Percentiles rank a stretch among this genome's conserved stretches.
phyloP scores from a whole-genome alignment of 2,329 filamentous ascomycete species.

The Parastagonospora nodorum region DNA sequence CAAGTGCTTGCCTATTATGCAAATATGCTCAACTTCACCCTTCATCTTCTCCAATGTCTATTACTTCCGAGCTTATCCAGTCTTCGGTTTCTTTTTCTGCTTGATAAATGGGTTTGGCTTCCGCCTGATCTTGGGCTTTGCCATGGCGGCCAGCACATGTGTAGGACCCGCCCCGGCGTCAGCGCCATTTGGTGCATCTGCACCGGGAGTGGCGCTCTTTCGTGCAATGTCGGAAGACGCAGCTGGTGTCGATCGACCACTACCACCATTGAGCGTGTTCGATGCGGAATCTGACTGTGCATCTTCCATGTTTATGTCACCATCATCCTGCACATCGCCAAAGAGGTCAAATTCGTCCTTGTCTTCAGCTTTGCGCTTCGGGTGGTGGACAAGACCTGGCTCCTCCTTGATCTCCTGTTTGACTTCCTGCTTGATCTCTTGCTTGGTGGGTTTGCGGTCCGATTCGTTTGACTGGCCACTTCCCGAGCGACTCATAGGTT shows the following conservation, averaged over 20 bases:
- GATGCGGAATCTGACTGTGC: slow-evolving; percentile 28
- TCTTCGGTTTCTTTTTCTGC: slow-evolving; percentile 35
- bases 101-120: slow-evolving; percentile 37
- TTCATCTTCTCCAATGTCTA: not conserved
- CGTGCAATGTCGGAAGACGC: slow-evolving; percentile 14
- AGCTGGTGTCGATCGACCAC: slow-evolving; percentile 36
- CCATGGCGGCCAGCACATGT: slow-evolving; percentile 28
- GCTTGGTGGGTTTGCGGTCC: slow-evolving; percentile 13
- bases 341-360: slow-evolving; percentile 67
- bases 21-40: not conserved
- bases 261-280: slow-evolving; percentile 25
- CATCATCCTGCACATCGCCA: slow-evolving; percentile 49
- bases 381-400: slow-evolving; percentile 76
- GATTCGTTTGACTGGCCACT: slow-evolving; percentile 25
- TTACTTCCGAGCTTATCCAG: slow-evolving; percentile 14
- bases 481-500: slow-evolving; percentile 27
- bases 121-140: slow-evolving; percentile 39
- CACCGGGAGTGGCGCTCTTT: slow-evolving; percentile 20
- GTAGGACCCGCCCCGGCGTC: slow-evolving; percentile 6
- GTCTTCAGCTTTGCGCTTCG: slow-evolving; percentile 71
- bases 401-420: slow-evolving; percentile 30
- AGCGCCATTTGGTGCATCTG: slow-evolving; percentile 11
- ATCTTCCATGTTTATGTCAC: slow-evolving; percentile 41
- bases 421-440: slow-evolving; percentile 23
- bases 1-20: slow-evolving; percentile 3